Evolutionary conservation across 768 basidiomycete species (phyloP).

Genomic region (Tulasnella calospora): DNA sequence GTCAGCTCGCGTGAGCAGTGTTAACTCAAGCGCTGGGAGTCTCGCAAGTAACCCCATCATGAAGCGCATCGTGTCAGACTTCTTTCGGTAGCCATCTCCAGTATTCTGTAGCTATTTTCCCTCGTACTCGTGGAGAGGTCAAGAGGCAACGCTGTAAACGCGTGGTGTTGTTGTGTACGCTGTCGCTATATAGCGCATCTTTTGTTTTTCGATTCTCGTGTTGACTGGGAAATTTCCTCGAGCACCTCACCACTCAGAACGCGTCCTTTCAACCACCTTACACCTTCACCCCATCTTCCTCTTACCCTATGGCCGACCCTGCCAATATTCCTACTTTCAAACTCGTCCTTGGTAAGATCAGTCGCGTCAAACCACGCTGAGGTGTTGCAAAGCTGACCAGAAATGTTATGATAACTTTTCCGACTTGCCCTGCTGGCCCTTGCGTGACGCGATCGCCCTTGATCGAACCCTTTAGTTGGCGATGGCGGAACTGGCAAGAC

Average conservation of each 20-base stretch:
- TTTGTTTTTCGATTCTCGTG: constrained; percentile 14
- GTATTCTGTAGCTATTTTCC: neutral
- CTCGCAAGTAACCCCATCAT: neutral
- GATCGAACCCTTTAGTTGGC: constrained; percentile 54
- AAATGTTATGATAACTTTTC: constrained; percentile 20
- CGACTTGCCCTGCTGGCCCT: constrained; percentile 28
- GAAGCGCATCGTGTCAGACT: neutral
- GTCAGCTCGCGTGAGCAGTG: neutral
- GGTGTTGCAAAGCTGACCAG: constrained; percentile 26
- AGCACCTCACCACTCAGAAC: constrained; percentile 13
- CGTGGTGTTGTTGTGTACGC: neutral
- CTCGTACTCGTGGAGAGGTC: neutral
- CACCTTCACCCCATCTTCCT: neutral
- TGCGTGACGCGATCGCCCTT: constrained; percentile 28
- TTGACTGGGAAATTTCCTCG: constrained; percentile 23
- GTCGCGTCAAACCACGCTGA: constrained; percentile 29
- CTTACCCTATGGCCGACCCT: constrained; percentile 10
- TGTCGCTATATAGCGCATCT: neutral
- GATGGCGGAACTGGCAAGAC: constrained; percentile 98
- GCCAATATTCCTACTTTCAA: constrained; percentile 85
- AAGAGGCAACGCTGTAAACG: neutral
- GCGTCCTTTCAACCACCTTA: neutral
- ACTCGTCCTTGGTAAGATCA: constrained; percentile 86
- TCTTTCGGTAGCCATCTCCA: neutral
- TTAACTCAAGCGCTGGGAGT: neutral